Percentiles rank a stretch among this genome's conserved stretches.
These are phyloP conservation scores for Anthracocystis panici-leucophaei DNA, from an alignment of 1,284 basidiomycete species.

Conservation along the genomic window DNA sequence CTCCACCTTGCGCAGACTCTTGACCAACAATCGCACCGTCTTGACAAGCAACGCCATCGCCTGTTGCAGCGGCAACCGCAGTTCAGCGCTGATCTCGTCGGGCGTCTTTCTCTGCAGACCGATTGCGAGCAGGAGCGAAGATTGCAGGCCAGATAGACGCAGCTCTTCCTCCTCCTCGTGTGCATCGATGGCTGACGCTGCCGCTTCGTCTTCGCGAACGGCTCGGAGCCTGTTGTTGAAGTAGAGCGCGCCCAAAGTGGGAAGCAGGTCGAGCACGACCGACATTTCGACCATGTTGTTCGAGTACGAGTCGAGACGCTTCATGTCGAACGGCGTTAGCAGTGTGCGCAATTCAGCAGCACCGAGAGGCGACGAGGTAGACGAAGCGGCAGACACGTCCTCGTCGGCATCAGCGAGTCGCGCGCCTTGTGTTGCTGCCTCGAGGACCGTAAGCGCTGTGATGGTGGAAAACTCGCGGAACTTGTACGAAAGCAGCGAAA, in stretches of 20 bases:
- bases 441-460: conserved; percentile 86
- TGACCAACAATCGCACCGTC: conserved; percentile 85
- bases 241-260: conserved; percentile 82
- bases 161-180: conserved; percentile 49
- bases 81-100: conserved; percentile 75
- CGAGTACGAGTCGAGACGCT: conserved; percentile 93
- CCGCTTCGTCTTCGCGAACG: conserved; percentile 54
- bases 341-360: conserved; percentile 80
- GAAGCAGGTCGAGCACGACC: conserved; percentile 91
- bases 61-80: conserved; percentile 87
- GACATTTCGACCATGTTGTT: conserved; percentile 97
- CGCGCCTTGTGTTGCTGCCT: conserved; percentile 80
- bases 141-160: conserved; percentile 59
- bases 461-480: conserved; percentile 93
- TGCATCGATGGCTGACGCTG: conserved; percentile 45
- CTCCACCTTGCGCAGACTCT: conserved; percentile 83
- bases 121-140: conserved; percentile 74
- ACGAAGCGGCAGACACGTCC: conserved; percentile 12
- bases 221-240: conserved; percentile 75
- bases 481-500: conserved; percentile 88
- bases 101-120: conserved; percentile 91
- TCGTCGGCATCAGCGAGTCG: conserved; percentile 32
- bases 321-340: conserved; percentile 92
- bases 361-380: conserved; percentile 52
- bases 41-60: conserved; percentile 91